Percentiles rank a stretch among this genome's conserved stretches.
These are phyloP conservation scores for Tulasnella sp. DNA, from an alignment of 768 basidiomycete species.

Conservation along the genomic window DNA sequence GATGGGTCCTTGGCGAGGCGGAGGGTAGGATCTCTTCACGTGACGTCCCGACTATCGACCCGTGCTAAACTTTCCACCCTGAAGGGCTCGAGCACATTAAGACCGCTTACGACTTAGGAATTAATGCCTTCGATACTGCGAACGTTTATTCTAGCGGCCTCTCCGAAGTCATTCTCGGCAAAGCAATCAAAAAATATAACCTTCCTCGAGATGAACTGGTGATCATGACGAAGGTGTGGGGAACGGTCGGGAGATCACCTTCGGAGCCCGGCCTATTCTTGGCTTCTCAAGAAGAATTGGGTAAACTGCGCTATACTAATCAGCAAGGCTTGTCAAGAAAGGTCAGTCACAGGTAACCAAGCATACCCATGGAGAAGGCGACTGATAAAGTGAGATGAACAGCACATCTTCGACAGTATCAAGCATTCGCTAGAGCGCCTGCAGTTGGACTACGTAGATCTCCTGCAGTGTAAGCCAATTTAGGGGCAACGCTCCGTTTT, in stretches of 20 bases:
- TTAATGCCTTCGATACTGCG: conserved; percentile 11
- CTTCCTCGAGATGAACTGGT: conserved; percentile 53
- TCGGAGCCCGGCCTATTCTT: neutral
- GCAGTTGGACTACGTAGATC: conserved; percentile 41
- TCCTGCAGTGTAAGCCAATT: conserved; percentile 34
- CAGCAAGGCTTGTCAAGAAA: conserved; percentile 16
- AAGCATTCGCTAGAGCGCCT: conserved; percentile 37
- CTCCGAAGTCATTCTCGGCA: conserved; percentile 60
- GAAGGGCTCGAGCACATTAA: neutral
- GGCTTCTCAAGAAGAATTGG: neutral
- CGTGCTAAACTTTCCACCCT: neutral
- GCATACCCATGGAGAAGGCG: neutral
- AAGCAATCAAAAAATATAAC: conserved; percentile 51
- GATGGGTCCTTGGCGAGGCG: neutral
- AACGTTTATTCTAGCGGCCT: conserved; percentile 4
- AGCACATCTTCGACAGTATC: conserved; percentile 46
- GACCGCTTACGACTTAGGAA: neutral
- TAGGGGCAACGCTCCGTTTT: conserved; percentile 9
- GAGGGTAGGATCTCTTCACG: neutral
- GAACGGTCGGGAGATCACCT: neutral
- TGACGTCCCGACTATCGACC: neutral
- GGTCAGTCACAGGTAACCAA: neutral
- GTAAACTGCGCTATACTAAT: conserved; percentile 10
- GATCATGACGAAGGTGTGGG: conserved; percentile 59
- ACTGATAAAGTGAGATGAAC: neutral